Evolutionary conservation across 768 basidiomycete species (phyloP), one percentile per base, ranked within the genome.

Genomic region (Russula olivacea): DNA sequence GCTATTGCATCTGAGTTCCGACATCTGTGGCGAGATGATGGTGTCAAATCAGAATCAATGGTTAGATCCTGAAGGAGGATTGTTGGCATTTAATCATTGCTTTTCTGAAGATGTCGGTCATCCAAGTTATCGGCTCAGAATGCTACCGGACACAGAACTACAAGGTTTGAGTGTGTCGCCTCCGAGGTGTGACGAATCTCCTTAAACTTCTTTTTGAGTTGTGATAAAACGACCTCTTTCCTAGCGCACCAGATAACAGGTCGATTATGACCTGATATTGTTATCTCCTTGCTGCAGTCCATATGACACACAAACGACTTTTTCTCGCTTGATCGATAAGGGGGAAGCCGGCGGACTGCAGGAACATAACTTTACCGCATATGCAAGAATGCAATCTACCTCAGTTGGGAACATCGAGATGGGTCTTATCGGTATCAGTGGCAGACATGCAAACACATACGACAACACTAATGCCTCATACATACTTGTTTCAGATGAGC

Each of bases 291-390:
- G 6, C 9, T 7, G 5, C 32, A 45, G 36, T n/a, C 21, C 12
- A 43, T 36, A 40, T 15, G 47, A 55, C 61, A 61, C 48, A 34
- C 47, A 12, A 47, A 38, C 34, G 3, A 32, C 51, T 47, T 48
- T 41, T n/a, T 34, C 50, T 19, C 34, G 10, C 57, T 47, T 30
- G 34, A 63, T 63, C 57, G 61, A 63, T 63, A 63, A 63, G 61
- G 51, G 25, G 51, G 50, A 58, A 17, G 61, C 52, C n/a, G 41
- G 36, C 43, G 30, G 51, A n/a, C 56, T 36, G 38, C 49, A 17
- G 25, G 19, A 28, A 58, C 56, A 21, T 28, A 58, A 53, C 45
- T 28, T 40, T 45, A 56, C 32, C 38, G n/a, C 32, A 32, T 4
- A 45, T 36, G 43, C 43, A 11, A 21, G 23, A 21, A 52, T 34